Evolutionary conservation across 805 yeast species (phyloP).

Genomic region (Lipomyces yamanashiensis): DNA sequence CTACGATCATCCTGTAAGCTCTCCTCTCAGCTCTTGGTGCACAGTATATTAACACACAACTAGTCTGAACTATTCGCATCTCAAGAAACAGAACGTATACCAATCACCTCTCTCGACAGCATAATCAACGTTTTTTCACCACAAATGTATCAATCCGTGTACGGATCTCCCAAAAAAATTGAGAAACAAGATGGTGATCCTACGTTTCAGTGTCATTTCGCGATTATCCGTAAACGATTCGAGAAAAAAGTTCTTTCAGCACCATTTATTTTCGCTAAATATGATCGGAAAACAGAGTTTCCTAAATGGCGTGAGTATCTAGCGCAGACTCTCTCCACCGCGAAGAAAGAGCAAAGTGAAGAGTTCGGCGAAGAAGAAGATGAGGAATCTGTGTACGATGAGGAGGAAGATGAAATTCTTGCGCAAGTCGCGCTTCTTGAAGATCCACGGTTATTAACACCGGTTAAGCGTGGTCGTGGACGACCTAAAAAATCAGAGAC

Average conservation of each 20-base stretch:
- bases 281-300: constrained; percentile 1
- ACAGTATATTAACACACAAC: not conserved
- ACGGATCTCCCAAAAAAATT: constrained; percentile 2
- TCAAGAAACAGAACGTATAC: constrained; percentile 9
- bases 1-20: constrained; percentile 4
- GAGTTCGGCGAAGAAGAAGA: not conserved
- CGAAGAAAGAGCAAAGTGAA: not conserved
- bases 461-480: constrained; percentile 17
- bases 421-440: not conserved
- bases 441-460: not conserved
- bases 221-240: not conserved
- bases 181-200: constrained; percentile 9
- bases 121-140: constrained; percentile 7
- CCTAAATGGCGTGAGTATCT: constrained; percentile 5
- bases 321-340: not conserved
- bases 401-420: not conserved
- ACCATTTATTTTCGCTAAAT: constrained; percentile 1
- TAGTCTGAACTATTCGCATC: constrained; percentile 8
- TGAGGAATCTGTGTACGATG: not conserved
- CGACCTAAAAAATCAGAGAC: constrained; percentile 11
- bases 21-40: not conserved
- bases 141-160: constrained; percentile 7
- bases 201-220: constrained; percentile 8
- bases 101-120: constrained; percentile 4
- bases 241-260: not conserved